Evolutionary conservation across 805 yeast genomes (phyloP).

Genomic region (Ogataea pignaliae): DNA sequence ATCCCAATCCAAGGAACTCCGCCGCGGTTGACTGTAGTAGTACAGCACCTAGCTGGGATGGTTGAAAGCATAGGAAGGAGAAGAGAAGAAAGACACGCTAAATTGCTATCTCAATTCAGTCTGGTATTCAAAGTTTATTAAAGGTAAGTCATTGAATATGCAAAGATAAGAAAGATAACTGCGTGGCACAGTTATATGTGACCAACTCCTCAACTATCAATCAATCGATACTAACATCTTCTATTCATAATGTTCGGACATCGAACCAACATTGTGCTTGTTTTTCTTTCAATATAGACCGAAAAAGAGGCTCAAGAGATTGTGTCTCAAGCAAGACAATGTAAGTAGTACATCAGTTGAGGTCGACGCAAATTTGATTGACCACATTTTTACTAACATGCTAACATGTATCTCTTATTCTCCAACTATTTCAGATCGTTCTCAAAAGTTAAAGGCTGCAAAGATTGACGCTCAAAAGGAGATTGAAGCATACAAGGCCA

Average conservation of each 20-base stretch:
- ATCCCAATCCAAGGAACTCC: too few relatives aligned
- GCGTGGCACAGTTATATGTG: not conserved
- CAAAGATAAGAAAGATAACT: too few relatives aligned
- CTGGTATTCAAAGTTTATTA: not conserved
- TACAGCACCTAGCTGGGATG: not conserved
- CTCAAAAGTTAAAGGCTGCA: slow-evolving; percentile 87
- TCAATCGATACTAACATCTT: slow-evolving; percentile 4
- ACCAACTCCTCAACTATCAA: not conserved
- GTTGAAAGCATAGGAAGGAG: not conserved
- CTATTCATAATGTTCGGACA: not conserved
- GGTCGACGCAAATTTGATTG: not conserved
- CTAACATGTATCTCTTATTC: not conserved
- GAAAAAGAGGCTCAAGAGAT: slow-evolving; percentile 97
- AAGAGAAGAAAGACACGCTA: not conserved
- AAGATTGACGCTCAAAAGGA: slow-evolving; percentile 89
- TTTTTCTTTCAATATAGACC: slow-evolving; percentile 42
- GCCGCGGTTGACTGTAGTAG: too few relatives aligned
- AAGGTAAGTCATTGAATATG: not conserved
- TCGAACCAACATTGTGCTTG: not conserved
- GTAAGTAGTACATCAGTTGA: slow-evolving; percentile 35
- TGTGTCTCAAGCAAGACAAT: slow-evolving; percentile 88
- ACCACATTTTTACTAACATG: not conserved
- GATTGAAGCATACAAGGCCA: slow-evolving; percentile 76
- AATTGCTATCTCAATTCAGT: not conserved
- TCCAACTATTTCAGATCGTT: slow-evolving; percentile 47